Base-by-base conservation (phyloP, 2,329 filamentous ascomycete species). In the Thermothelomyces thermophilus region DNA sequence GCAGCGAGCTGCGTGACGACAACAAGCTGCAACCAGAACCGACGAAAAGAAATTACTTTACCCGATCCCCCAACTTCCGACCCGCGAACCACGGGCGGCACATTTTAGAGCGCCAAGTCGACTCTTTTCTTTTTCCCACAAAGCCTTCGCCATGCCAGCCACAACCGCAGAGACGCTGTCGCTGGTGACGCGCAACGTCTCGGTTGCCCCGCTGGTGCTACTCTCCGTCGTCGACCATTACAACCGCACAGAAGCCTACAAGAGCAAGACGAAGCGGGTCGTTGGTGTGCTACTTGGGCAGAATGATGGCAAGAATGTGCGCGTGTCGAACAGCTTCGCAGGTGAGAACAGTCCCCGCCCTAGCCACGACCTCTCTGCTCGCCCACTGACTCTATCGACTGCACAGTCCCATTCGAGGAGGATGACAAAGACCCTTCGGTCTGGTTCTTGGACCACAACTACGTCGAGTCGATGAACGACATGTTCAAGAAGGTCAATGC, bases 401-500 rank as follows among this genome's bases (percentile, higher is more conserved):
- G 34, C 56, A 56, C 63, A 95, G 93, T 97, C 40, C 93, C 93
- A 1, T 98, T 98, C 65, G 93, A 98, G 71, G 93, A 98, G 74
- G 93, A 98, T 68, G 93, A 96, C 64, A 95, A 95, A 73, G 90
- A 98, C 67, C 91, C 91, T 3, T 94, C 91, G 31, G 93, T 98
- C 66, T 98, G 93, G 93, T 98, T 97, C 68, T 74, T 98, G 58
- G 93, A 98, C 69, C 93, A 98, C 79, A 97, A 97, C 79, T 98
- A 96, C 65, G 87, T 98, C 70, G 93, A 98, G 72, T 88, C 86
- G 62, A 98, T 98, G 93, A 95, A 93, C 73, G 93, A 97, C 71
- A 98, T 98, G 93, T 98, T 98, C 80, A 98, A 98, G 78, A 97
- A 97, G 75, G 90, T 98, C 77, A 98, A 98, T 74, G 93, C 93